Evolutionary conservation across 331 rosid species (phyloP).

Genomic region (Malus hybrid): DNA sequence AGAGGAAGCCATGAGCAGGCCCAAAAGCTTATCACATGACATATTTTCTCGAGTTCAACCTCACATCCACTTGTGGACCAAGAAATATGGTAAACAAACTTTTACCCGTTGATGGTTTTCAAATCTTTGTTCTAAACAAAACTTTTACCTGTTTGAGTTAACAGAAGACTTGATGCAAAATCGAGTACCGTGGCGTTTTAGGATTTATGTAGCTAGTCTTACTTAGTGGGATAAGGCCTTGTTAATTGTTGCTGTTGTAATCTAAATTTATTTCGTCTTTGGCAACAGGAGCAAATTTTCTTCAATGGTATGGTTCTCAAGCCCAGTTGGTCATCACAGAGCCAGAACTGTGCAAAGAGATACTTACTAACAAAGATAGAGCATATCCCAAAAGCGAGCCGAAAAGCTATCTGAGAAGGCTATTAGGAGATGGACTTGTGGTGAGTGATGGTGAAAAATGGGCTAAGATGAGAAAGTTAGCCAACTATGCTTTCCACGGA

Average conservation of each 20-base stretch:
- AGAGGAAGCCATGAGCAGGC: background rate
- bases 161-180: no score
- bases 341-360: background rate
- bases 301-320: background rate
- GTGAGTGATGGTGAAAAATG: no score
- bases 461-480: no score
- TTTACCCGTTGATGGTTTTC: background rate
- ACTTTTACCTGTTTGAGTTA: no score
- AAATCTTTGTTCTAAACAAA: no score
- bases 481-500: no score
- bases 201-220: fast-evolving
- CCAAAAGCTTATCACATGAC: background rate
- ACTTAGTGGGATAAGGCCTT: no score
- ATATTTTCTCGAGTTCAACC: background rate
- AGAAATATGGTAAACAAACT: background rate
- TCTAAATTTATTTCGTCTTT: background rate
- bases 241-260: no score
- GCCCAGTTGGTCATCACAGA: background rate
- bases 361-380: background rate
- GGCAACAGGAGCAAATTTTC: background rate
- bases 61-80: background rate
- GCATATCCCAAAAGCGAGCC: background rate
- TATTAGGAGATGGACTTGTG: no score
- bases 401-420: background rate
- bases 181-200: fast-evolving